Evolutionary conservation across 2,329 filamentous ascomycete species (phyloP).

Genomic region (Pseudocercospora eumusae): DNA sequence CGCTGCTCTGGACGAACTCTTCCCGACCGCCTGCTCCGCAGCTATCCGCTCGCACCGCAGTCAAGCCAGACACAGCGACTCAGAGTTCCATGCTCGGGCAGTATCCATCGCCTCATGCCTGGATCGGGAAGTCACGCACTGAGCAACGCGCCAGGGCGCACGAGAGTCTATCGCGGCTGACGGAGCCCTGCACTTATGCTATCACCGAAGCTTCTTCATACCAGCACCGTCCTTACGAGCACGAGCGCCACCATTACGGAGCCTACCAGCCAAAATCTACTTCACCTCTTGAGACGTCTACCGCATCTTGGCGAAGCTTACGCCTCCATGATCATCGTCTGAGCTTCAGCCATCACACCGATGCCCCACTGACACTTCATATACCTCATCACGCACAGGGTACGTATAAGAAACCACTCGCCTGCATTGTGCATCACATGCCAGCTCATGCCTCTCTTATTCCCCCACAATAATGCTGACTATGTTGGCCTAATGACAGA

Average conservation of each 20-base stretch:
- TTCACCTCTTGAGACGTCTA: slow-evolving; percentile 25
- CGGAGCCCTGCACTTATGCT: slow-evolving; percentile 17
- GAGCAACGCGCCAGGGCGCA: slow-evolving; percentile 9
- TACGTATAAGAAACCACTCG: slow-evolving; percentile 21
- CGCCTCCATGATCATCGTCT: slow-evolving; percentile 24
- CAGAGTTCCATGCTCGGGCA: slow-evolving; percentile 23
- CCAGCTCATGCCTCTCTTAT: slow-evolving; percentile 17
- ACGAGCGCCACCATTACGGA: slow-evolving; percentile 21
- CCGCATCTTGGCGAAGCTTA: slow-evolving; percentile 30
- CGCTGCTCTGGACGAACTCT: too few species aligned
- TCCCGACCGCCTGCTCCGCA: slow-evolving; percentile 24
- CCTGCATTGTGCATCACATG: slow-evolving; percentile 17
- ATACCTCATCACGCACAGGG: slow-evolving; percentile 28
- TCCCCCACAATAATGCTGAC: slow-evolving; percentile 14
- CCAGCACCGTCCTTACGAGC: slow-evolving; percentile 18
- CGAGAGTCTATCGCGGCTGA: background rate
- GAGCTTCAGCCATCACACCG: slow-evolving; percentile 21
- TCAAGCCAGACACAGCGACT: slow-evolving; percentile 21
- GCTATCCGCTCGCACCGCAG: slow-evolving; percentile 25
- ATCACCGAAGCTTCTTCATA: slow-evolving; percentile 17
- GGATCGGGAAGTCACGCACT: slow-evolving; percentile 23
- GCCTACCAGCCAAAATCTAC: slow-evolving; percentile 18
- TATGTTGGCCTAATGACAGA: slow-evolving; percentile 26
- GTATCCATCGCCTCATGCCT: slow-evolving; percentile 14
- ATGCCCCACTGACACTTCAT: slow-evolving; percentile 29